Conservation (phyloP, 345 rosid species). For the Carallia pectinifolia region DNA sequence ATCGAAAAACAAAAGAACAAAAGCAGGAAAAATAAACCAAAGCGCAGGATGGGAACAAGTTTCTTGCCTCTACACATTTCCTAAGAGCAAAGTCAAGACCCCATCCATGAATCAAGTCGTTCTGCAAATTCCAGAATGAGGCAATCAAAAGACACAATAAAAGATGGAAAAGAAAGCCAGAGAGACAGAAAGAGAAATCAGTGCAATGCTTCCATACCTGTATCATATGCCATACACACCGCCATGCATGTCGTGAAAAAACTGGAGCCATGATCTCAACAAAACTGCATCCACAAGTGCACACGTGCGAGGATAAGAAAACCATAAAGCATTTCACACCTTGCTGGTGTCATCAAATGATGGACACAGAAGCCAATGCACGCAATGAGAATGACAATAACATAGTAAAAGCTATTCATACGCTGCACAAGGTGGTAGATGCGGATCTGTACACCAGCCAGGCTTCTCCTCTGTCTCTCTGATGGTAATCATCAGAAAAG, state of each 20-base stretch:
- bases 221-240: conserved; percentile 96
- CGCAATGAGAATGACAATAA: conserved; percentile 7
- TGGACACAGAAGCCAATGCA: background rate
- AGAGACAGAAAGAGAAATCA: background rate
- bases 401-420: conserved; percentile 35
- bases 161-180: background rate
- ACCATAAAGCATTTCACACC: background rate
- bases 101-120: conserved; percentile 99
- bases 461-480: conserved; percentile 85
- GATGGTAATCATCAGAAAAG: conserved; percentile 20
- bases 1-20: background rate
- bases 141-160: conserved; percentile 10
- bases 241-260: conserved; percentile 90
- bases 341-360: background rate
- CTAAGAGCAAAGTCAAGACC: conserved; percentile 97
- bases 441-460: conserved; percentile 86
- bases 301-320: background rate
- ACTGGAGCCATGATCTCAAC: conserved; percentile 99
- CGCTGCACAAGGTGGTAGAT: conserved; percentile 98
- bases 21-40: background rate
- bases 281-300: conserved; percentile 49
- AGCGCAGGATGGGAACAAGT: background rate
- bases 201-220: conserved; percentile 49
- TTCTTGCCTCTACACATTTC: conserved; percentile 76
- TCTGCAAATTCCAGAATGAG: conserved; percentile 47